Evolutionary conservation across 1,139 yeast genomes (phyloP), one percentile per base, ranked within the genome.

Genomic region (Yamadazyma conglobata): DNA sequence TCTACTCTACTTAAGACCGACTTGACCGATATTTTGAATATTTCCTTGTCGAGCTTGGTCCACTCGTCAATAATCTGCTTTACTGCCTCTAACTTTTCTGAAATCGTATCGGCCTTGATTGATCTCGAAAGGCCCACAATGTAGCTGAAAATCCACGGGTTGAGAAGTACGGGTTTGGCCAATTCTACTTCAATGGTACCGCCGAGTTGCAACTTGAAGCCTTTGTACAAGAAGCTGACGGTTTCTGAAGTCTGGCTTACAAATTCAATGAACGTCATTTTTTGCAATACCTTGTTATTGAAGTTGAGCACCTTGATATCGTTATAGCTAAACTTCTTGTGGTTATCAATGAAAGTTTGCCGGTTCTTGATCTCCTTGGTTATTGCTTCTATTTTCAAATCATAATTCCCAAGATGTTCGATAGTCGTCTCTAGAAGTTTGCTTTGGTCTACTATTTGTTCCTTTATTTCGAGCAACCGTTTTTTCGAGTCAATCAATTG

Each of bases 1-100:
- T 27, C 27, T 5, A 24, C 13, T 6, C 46, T 27, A 5, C 37
- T 25, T 4, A 56, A 34, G 1, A 69, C 70, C 34, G 41, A 58
- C 30, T 50, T 56, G 19, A 59, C 39, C 3, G 60, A 50, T 4
- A 60, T 39, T 25, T 47, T 50, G 45, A 50, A 53, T 4, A 64
- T 38, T 19, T 55, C 62, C 4, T 31, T 15, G 39, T 64, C 70
- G 4, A 64, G 31, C 12, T 34, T 30, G 19, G 40, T 42, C 12
- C 58, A 41, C 13, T 32, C 30, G n/a, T 33, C 36, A 11, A 42
- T 33, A n/a, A 40, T 31, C 3, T 13, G 10, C 16, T 42, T 41
- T 8, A 40, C 32, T 15, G 22, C 33, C 2, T 30, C 27, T 58
- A 65, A 63, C 13, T 38, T 26, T 2, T 30, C 33, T 11, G 36